phyloP scores from a whole-genome alignment of 768 basidiomycete genomes.

The Galerina marginata region DNA sequence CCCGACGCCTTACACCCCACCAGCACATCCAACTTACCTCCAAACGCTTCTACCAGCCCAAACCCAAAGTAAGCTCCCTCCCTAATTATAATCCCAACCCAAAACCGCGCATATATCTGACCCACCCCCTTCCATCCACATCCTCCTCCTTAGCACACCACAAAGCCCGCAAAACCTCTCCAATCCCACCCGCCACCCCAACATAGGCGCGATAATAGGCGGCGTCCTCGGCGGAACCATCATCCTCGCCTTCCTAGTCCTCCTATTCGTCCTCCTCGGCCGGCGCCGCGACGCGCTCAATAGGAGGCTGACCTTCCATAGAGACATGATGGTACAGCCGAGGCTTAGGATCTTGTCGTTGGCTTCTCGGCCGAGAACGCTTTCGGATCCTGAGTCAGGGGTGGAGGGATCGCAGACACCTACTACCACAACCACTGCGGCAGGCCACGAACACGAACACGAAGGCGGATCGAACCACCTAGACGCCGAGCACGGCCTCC shows the following conservation, averaged over 20 bases:
- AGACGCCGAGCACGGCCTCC: too few relatives aligned
- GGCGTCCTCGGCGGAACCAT: constrained; percentile 9
- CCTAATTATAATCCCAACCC: too few relatives aligned
- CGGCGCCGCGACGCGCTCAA: not conserved
- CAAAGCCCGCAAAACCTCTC: not conserved
- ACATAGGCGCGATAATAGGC: constrained; percentile 15
- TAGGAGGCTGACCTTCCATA: constrained; percentile 19
- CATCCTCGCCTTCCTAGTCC: constrained; percentile 11
- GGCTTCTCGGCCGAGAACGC: too few relatives aligned
- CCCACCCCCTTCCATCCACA: not conserved
- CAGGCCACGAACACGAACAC: too few relatives aligned
- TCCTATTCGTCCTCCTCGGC: constrained; percentile 7
- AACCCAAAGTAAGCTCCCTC: too few relatives aligned
- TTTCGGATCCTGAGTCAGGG: too few relatives aligned
- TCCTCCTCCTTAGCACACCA: not conserved
- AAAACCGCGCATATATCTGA: too few relatives aligned
- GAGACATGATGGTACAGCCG: constrained; percentile 19
- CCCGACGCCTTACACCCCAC: not conserved
- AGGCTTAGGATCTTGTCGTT: too few relatives aligned
- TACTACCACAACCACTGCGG: too few relatives aligned
- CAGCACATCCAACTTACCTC: not conserved
- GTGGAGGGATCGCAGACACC: too few relatives aligned
- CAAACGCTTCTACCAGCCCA: not conserved
- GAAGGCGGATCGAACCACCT: too few relatives aligned
- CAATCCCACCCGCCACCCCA: not conserved